Conservation (phyloP, 768 basidiomycete species). For the Suillus paluster region DNA sequence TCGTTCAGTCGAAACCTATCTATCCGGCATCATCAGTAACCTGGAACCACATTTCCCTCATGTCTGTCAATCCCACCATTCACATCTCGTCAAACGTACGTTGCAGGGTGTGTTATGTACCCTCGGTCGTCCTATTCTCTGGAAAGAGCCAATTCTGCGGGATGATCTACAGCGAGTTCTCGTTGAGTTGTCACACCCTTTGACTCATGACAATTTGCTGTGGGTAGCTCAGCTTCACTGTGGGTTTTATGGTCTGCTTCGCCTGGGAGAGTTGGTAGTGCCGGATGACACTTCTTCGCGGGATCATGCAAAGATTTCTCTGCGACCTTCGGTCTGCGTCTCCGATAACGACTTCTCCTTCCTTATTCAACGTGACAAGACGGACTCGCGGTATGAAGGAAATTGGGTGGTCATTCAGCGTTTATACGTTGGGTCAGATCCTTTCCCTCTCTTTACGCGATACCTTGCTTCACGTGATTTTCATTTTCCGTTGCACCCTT, state of each 20-base stretch:
- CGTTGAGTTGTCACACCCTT: neutral
- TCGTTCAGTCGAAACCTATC: constrained; percentile 37
- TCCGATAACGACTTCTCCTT: constrained; percentile 9
- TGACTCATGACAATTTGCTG: constrained; percentile 23
- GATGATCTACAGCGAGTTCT: constrained; percentile 13
- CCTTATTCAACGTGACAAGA: constrained; percentile 22
- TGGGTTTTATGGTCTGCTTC: constrained; percentile 23
- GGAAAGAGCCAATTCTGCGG: constrained; percentile 18
- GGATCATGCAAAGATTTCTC: neutral
- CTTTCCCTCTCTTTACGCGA: constrained; percentile 14
- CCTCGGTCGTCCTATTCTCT: neutral
- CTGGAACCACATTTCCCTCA: constrained; percentile 34
- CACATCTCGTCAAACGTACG: no score
- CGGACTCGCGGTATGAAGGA: constrained; percentile 25
- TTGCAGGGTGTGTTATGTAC: constrained; percentile 16
- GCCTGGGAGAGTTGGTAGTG: constrained; percentile 24
- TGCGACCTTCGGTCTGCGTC: constrained; percentile 10
- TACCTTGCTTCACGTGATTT: constrained; percentile 28
- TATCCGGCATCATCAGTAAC: constrained; percentile 42
- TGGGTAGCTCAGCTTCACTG: constrained; percentile 20
- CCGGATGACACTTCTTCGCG: constrained; percentile 15
- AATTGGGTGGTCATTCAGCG: constrained; percentile 15
- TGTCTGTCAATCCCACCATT: constrained; percentile 14
- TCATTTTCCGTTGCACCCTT: no score
- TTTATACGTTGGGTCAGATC: constrained; percentile 11